phyloP scores from a whole-genome alignment of 108 stramenopile species.

The Cyclotella baltica region DNA sequence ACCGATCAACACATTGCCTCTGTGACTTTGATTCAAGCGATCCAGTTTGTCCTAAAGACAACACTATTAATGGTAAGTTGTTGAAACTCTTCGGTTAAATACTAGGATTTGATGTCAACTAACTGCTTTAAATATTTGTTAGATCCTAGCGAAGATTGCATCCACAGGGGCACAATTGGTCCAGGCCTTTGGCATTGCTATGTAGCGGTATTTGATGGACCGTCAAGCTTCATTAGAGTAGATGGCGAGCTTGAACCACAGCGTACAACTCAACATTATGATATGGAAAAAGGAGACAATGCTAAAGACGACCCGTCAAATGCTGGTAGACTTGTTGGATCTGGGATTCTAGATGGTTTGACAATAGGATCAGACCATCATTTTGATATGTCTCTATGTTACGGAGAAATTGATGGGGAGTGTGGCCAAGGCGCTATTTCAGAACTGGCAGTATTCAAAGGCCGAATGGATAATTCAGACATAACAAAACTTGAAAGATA shows the following conservation, averaged over 20 bases:
- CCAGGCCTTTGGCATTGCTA: slow-evolving; percentile 90
- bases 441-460: slow-evolving; percentile 84
- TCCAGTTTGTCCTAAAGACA: slow-evolving; percentile 38
- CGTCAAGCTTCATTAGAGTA: slow-evolving; percentile 49
- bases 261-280: slow-evolving; percentile 32
- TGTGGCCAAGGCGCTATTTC: slow-evolving; percentile 69
- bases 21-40: slow-evolving; percentile 46
- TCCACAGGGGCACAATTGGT: slow-evolving; percentile 63
- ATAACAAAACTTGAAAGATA: slow-evolving; percentile 64
- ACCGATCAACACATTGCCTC: slow-evolving; percentile 32
- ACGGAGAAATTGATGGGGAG: slow-evolving; percentile 81
- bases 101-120: too few species aligned
- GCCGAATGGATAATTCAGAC: slow-evolving; percentile 58
- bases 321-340: slow-evolving; percentile 35
- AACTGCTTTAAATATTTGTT: background rate
- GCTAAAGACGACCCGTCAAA: slow-evolving; percentile 20
- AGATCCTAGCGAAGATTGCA: slow-evolving; percentile 44
- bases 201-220: slow-evolving; percentile 73
- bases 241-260: slow-evolving; percentile 69
- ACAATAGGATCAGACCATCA: slow-evolving; percentile 88
- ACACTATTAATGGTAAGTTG: slow-evolving; percentile 22
- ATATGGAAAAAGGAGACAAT: slow-evolving; percentile 16
- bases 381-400: slow-evolving; percentile 85
- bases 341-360: slow-evolving; percentile 72
- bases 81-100: background rate